Evolutionary conservation across 495 filamentous ascomycete genomes (phyloP).

Genomic region (Usnea hakonensis): DNA sequence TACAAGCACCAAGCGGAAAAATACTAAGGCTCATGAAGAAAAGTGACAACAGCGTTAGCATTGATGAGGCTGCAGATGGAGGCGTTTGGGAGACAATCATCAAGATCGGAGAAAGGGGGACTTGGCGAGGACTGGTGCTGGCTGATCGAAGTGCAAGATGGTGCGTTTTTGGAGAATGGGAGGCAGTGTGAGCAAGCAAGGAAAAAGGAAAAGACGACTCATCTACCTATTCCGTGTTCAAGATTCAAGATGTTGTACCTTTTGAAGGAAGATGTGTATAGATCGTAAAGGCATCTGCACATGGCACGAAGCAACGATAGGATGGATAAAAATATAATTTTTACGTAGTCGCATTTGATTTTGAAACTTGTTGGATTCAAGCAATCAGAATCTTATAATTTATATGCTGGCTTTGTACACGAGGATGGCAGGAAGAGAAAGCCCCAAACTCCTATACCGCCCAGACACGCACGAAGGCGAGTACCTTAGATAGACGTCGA

Average conservation of each 20-base stretch:
- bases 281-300: neutral
- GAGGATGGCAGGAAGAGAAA: neutral
- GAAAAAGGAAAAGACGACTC: neutral
- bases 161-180: constrained; percentile 99
- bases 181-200: constrained; percentile 43
- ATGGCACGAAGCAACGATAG: constrained; percentile 5
- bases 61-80: constrained; percentile 54
- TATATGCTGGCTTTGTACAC: neutral
- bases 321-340: neutral
- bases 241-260: neutral
- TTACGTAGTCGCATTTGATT: neutral
- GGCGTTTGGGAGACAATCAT: constrained; percentile 97
- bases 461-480: neutral
- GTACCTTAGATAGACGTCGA: neutral
- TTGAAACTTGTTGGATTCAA: neutral
- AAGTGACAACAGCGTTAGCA: constrained; percentile 56
- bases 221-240: neutral
- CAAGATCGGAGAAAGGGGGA: constrained; percentile 85
- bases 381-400: neutral
- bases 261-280: neutral
- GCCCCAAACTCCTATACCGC: too few species aligned
- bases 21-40: constrained; percentile 86
- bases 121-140: constrained; percentile 88
- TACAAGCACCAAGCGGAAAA: constrained; percentile 92
- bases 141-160: constrained; percentile 92